These are phyloP conservation scores for Litchi chinensis DNA, from an alignment of 345 rosid genomes.

Conservation along the genomic window DNA sequence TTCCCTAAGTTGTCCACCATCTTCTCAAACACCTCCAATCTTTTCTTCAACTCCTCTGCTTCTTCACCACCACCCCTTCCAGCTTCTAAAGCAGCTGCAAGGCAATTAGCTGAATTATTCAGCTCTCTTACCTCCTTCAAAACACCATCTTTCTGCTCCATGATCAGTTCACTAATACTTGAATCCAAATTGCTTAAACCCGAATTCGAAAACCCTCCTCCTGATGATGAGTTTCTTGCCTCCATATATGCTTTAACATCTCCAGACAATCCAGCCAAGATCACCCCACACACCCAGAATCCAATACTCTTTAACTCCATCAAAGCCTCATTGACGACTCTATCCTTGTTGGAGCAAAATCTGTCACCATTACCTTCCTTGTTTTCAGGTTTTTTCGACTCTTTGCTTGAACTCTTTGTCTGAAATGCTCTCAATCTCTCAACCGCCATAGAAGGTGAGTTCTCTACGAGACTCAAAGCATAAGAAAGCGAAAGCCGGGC, in stretches of 20 bases:
- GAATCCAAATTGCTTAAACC: constrained; percentile 34
- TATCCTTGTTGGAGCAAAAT: constrained; percentile 36
- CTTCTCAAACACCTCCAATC: constrained; percentile 43
- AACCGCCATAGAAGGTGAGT: constrained; percentile 40
- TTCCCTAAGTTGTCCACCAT: constrained; percentile 38
- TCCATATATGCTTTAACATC: constrained; percentile 42
- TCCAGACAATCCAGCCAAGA: constrained; percentile 46
- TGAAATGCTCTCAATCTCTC: constrained; percentile 39
- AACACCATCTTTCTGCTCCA: constrained; percentile 26
- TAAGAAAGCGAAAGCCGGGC: constrained; percentile 45
- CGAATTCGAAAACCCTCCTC: constrained; percentile 22
- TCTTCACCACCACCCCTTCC: constrained; percentile 24
- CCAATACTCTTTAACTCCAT: constrained; percentile 42
- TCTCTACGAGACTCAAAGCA: constrained; percentile 44
- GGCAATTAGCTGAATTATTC: constrained; percentile 41
- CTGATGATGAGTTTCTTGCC: constrained; percentile 27
- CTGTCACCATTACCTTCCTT: constrained; percentile 15
- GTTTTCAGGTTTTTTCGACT: constrained; percentile 8
- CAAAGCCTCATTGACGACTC: constrained; percentile 45
- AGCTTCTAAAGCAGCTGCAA: constrained; percentile 37
- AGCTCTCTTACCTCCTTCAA: constrained; percentile 52
- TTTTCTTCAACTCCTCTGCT: constrained; percentile 47
- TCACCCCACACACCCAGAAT: constrained; percentile 46
- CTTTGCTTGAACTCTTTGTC: constrained; percentile 23
- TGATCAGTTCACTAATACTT: constrained; percentile 19